phyloP scores from a whole-genome alignment of 768 basidiomycete genomes.

The Butyriboletus loyo region DNA sequence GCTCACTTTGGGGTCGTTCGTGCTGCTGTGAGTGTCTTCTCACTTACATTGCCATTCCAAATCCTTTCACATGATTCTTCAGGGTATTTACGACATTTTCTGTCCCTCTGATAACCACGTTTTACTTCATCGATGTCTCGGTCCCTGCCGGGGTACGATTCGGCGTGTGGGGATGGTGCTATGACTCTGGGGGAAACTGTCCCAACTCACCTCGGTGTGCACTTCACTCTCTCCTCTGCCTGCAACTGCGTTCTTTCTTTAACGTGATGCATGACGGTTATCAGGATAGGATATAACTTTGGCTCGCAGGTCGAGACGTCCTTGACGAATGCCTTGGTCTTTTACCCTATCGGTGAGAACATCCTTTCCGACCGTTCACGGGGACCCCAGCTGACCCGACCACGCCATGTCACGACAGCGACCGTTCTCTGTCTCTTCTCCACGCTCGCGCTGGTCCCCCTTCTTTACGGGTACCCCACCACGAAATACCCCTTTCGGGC shows the following conservation, averaged over 20 bases:
- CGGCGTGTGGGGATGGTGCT: neutral
- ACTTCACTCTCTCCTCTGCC: too few species aligned
- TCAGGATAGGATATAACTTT: neutral
- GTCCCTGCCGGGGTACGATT: neutral
- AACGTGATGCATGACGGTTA: neutral
- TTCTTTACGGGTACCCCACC: neutral
- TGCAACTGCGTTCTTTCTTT: neutral
- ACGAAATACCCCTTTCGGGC: neutral
- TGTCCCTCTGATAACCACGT: neutral
- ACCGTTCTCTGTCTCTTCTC: neutral
- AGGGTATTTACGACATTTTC: neutral
- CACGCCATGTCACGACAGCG: neutral
- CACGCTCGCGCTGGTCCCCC: neutral
- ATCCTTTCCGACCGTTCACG: neutral
- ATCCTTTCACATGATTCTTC: neutral
- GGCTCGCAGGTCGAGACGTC: neutral
- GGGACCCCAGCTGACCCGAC: neutral
- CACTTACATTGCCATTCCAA: too few species aligned
- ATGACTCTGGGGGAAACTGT: neutral
- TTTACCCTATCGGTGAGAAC: neutral
- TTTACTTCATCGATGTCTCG: neutral
- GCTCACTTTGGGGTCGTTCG: neutral
- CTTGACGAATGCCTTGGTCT: neutral
- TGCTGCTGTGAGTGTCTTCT: neutral
- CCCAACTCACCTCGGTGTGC: neutral